Conservation (phyloP, 345 rosid species). For the Rhodamnia argentea region DNA sequence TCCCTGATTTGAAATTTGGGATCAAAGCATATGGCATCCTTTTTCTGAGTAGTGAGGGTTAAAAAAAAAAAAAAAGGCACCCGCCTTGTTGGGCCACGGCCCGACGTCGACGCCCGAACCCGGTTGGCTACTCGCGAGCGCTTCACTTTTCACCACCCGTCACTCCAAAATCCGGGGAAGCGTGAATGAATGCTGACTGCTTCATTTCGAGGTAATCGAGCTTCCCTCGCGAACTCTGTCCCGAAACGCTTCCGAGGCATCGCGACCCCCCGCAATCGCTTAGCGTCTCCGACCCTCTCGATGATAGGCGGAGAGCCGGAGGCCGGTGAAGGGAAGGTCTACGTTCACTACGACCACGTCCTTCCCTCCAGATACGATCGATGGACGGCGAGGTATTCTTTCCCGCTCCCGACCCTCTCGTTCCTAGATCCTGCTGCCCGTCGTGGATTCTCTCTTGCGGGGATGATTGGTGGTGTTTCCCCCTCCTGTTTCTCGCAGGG, state of each 20-base stretch:
- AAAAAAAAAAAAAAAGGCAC: not conserved
- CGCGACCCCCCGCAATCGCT: not conserved
- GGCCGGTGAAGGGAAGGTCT: conserved; percentile 14
- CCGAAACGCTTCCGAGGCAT: not conserved
- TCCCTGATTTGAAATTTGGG: too few relatives aligned
- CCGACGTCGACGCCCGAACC: not conserved
- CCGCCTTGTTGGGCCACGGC: not conserved
- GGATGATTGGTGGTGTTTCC: not conserved
- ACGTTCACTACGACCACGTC: conserved; percentile 60
- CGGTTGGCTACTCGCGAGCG: not conserved
- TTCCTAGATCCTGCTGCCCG: not conserved
- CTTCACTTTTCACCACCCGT: not conserved
- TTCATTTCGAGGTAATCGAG: not conserved
- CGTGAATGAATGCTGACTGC: not conserved
- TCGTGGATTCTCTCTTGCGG: not conserved
- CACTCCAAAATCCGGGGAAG: not conserved
- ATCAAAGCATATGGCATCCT: not conserved
- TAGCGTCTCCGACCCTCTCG: not conserved
- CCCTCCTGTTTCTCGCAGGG: conserved; percentile 16
- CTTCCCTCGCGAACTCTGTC: not conserved
- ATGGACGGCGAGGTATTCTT: conserved; percentile 63
- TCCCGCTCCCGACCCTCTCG: not conserved
- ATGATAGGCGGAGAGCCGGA: not conserved
- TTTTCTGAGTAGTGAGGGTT: not conserved
- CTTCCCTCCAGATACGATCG: conserved; percentile 58